phyloP scores from a whole-genome alignment of 2,329 filamentous ascomycete genomes.

The Pyrenophora graminea region DNA sequence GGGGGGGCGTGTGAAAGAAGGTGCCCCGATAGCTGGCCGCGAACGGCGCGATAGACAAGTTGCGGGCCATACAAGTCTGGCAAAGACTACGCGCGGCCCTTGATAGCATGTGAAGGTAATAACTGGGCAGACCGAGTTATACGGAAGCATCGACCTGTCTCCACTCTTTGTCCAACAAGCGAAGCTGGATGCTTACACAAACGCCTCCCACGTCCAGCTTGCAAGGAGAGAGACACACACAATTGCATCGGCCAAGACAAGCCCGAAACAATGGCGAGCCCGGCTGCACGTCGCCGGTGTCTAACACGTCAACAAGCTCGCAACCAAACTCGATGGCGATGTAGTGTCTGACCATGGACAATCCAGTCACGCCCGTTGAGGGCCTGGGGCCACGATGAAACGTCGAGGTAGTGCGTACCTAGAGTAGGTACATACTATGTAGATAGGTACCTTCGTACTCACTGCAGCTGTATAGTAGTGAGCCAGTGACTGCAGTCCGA shows the following conservation, averaged over 20 bases:
- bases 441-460: too few species aligned
- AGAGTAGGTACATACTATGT: too few species aligned
- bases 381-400: too few species aligned
- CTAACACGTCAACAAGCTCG: neutral
- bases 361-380: too few species aligned
- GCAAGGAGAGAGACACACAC: neutral
- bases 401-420: too few species aligned
- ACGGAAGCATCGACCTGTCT: neutral
- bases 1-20: slow-evolving; percentile 24
- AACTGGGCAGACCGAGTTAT: neutral
- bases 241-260: slow-evolving; percentile 13
- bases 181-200: too few species aligned
- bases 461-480: too few species aligned
- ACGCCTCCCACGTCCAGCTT: too few species aligned
- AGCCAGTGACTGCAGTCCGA: neutral
- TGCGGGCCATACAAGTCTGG: too few species aligned
- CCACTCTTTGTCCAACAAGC: neutral
- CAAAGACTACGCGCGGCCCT: neutral
- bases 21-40: slow-evolving; percentile 30
- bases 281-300: slow-evolving; percentile 16
- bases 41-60: slow-evolving; percentile 26
- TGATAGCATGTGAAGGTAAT: neutral
- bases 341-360: too few species aligned
- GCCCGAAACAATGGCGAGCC: slow-evolving; percentile 10
- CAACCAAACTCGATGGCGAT: too few species aligned